Conservation (phyloP, 345 rosid genomes). For the Eucalyptus pauciflora region DNA sequence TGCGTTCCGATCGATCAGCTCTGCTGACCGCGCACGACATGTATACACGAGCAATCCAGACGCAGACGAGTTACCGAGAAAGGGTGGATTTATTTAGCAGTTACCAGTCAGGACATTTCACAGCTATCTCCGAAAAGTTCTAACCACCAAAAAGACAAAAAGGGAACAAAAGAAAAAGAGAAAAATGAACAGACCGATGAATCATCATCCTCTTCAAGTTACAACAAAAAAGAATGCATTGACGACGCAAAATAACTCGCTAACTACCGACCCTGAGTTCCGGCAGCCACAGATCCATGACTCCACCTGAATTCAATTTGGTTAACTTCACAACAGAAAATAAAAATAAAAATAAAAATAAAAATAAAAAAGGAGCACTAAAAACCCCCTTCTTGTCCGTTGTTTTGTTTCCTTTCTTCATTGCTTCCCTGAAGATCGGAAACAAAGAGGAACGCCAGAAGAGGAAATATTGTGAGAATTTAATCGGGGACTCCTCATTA, state of each 20-base stretch:
- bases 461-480: background rate
- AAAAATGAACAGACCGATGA: background rate
- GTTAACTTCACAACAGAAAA: slow-evolving; percentile 10
- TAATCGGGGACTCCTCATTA: background rate
- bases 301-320: slow-evolving; percentile 6
- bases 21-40: background rate
- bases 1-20: background rate
- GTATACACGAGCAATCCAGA: background rate
- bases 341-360: too few relatives aligned
- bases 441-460: background rate
- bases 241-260: background rate
- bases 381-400: background rate
- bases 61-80: background rate
- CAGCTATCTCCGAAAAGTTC: slow-evolving; percentile 5
- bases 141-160: background rate
- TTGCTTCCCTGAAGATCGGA: slow-evolving; percentile 13
- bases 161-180: background rate
- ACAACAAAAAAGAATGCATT: slow-evolving; percentile 22
- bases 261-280: background rate
- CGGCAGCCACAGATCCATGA: background rate
- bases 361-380: background rate
- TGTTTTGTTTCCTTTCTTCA: slow-evolving; percentile 10
- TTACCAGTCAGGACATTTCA: slow-evolving; percentile 6
- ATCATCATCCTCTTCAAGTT: slow-evolving; percentile 1
- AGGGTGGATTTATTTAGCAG: slow-evolving; percentile 12